These are phyloP conservation scores for Rhizophlyctis rosea DNA, from an alignment of 192 early-diverging fungal genomes.

Conservation along the genomic window DNA sequence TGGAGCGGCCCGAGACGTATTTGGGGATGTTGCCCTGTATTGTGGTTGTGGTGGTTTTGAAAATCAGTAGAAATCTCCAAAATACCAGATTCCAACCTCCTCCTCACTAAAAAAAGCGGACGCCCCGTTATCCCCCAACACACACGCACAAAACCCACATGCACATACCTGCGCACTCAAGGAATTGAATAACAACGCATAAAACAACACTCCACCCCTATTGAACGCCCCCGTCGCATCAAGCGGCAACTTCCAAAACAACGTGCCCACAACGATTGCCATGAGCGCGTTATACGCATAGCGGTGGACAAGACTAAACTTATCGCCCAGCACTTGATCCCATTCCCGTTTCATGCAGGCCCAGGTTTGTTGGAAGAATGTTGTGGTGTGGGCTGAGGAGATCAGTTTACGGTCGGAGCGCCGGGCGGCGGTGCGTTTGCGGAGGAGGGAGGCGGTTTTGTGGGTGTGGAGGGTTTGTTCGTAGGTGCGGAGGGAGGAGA, in stretches of 20 bases:
- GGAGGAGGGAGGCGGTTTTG: slow-evolving; percentile 45
- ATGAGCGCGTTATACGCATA: slow-evolving; percentile 1
- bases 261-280: slow-evolving; percentile 52
- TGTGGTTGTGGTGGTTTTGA: slow-evolving; percentile 65
- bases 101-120: neutral
- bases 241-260: slow-evolving; percentile 61
- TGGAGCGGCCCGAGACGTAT: slow-evolving; percentile 65
- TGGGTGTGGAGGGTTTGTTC: slow-evolving; percentile 15
- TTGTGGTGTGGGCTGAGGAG: slow-evolving; percentile 60
- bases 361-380: slow-evolving; percentile 60
- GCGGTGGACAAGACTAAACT: slow-evolving; percentile 24
- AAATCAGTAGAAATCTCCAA: slow-evolving; percentile 32
- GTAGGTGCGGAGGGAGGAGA: neutral
- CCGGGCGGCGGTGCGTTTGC: slow-evolving; percentile 50
- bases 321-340: slow-evolving; percentile 57
- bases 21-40: slow-evolving; percentile 71
- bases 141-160: neutral
- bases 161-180: slow-evolving; percentile 25
- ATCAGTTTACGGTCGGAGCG: neutral
- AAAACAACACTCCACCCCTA: slow-evolving; percentile 72
- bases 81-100: neutral
- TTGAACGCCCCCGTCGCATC: slow-evolving; percentile 65
- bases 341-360: slow-evolving; percentile 62
- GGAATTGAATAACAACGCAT: slow-evolving; percentile 62
- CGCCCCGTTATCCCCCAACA: no score